Base-by-base conservation (phyloP, 1,284 basidiomycete species). In the Trametes versicolor region DNA sequence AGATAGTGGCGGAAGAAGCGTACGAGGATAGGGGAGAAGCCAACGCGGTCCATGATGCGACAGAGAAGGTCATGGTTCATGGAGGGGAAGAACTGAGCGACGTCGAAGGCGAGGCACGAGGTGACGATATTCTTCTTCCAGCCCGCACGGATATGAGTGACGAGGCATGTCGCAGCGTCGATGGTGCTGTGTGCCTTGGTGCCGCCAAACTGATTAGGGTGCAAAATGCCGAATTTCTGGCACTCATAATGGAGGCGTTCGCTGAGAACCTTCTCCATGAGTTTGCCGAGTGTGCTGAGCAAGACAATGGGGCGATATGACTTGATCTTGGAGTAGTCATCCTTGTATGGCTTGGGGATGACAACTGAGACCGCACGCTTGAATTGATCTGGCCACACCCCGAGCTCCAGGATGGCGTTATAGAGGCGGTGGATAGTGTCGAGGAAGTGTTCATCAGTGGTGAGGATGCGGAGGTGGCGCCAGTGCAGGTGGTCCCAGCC, bases 341-440 rank as follows among this genome's bases (percentile, higher is more conserved):
- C 49, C 39, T 65, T 67, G 39, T 63, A 49, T 0, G 68, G 68
- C 54, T 69, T 69, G 6, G 67, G 64, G 15, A 69, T 64, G 43
- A 69, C 49, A 23, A 69, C 64, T 0, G 63, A 63, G 12, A 58
- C 58, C 0, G 68, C 59, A 0, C 36, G 49, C n/a, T 64, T 58
- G 56, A 70, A 67, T 7, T 62, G 23, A 0, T 25, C 54, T 0
- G 68, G 65, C 55, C 52, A 62, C 7, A 60, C 6, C 6, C 65
- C 65, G 12, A 34, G 50, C 0, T 0, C 0, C 17, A 69, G 56
- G 47, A 57, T 57, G 0, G 52, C 57, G 41, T 63, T 55, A 41
- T 56, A 68, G 34, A 61, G 32, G 1, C 68, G 23, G 7, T 54
- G 45, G 3, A 68, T 15, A 2, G 17, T 9, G 12, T 0, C 8